Conservation (phyloP, 768 basidiomycete species). For the Calocybe indica region DNA sequence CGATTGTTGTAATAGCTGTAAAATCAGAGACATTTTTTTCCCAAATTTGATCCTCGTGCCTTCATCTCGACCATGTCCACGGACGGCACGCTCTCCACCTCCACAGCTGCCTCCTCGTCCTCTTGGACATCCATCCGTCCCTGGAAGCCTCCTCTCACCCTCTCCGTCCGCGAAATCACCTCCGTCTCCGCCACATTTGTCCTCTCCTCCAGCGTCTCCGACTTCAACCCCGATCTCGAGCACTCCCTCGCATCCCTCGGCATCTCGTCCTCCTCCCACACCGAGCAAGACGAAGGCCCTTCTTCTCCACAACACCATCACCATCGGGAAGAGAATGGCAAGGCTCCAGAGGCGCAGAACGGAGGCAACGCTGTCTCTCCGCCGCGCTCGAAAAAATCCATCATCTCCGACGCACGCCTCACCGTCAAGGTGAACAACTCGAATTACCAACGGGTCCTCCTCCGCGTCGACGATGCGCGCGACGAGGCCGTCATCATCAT, state of each 20-base stretch:
- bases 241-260: conserved; percentile 37
- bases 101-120: too few species aligned
- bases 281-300: conserved; percentile 23
- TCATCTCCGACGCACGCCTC: conserved; percentile 65
- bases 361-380: conserved; percentile 19
- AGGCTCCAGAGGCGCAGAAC: conserved; percentile 18
- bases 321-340: too few species aligned
- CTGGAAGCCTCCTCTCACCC: conserved; percentile 66
- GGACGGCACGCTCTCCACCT: too few species aligned
- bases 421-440: conserved; percentile 77
- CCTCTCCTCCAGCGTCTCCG: conserved; percentile 48
- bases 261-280: conserved; percentile 23
- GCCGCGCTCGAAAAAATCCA: conserved; percentile 26
- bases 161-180: conserved; percentile 74
- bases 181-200: conserved; percentile 83
- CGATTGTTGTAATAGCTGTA: too few species aligned
- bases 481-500: conserved; percentile 91
- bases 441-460: conserved; percentile 74
- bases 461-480: conserved; percentile 70
- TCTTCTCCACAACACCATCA: too few species aligned
- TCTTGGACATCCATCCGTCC: conserved; percentile 72
- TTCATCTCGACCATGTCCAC: too few species aligned
- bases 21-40: too few species aligned
- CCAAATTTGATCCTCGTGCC: too few species aligned
- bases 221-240: conserved; percentile 29